Base-by-base conservation (phyloP, 1,284 basidiomycete species). In the Microbotryum lychnidis-dioicae region DNA sequence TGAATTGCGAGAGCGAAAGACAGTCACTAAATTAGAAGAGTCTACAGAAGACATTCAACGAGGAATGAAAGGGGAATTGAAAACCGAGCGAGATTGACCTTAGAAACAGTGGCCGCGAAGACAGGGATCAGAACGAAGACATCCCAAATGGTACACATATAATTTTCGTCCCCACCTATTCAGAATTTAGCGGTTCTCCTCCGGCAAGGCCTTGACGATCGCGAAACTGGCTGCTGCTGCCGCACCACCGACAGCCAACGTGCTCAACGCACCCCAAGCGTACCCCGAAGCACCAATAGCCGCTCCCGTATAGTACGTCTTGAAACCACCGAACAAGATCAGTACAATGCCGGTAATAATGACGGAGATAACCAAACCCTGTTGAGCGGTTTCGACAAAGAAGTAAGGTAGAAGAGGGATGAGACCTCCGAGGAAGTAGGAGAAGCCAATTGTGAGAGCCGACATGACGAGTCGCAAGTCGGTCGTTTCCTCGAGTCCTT, bases 181-280 rank as follows among this genome's bases (percentile, higher is more conserved):
- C 16, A 3, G 10, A 14, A 6, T 42, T 42, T 42, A 42, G 37
- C 37, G 37, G 37, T 18, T 42, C 37, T 42, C 37, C 37, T 42
- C 37, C 37, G 37, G 37, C 58, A 97, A 73, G 1, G 81, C 77
- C 60, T 83, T 85, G 50, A 96, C 91, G 62, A 96, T 85, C 1
- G 80, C 86, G 73, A 89, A 96, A 2, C 91, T 89, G 0, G 89
- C 87, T 0, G 83, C 91, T 0, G 92, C 90, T 0, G 92, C 92
- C 0, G 88, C 77, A 37, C 90, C 91, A 57, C 93, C 92, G 2
- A 97, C 93, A 50, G 88, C 77, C 57, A 93, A 78, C 29, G 89
- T 97, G 70, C 83, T 87, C 23, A 89, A 73, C 2, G 91, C 90
- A 20, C 92, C 91, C 82, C 87, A 90, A 10, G 88, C 74, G 72